Evolutionary conservation across 2,329 filamentous ascomycete genomes (phyloP).

Genomic region (Thermoascus crustaceus): DNA sequence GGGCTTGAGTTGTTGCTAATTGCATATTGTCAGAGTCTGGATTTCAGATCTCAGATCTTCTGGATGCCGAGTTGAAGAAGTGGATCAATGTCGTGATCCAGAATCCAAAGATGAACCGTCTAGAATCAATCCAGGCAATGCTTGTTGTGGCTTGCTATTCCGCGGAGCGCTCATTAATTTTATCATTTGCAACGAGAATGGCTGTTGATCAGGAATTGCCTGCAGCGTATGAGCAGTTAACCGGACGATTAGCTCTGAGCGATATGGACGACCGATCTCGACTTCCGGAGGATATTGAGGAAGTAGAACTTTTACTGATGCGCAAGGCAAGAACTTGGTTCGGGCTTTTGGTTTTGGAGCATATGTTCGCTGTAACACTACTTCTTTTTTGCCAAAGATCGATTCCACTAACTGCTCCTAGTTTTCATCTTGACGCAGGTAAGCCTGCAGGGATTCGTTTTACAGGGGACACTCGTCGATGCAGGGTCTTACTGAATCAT

Average conservation of each 20-base stretch:
- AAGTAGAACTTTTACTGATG: slow-evolving; percentile 30
- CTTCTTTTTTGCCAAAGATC: background rate
- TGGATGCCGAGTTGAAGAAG: slow-evolving; percentile 37
- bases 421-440: slow-evolving; percentile 38
- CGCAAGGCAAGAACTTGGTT: slow-evolving; percentile 44
- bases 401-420: slow-evolving; percentile 6
- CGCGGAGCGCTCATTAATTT: slow-evolving; percentile 43
- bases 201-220: slow-evolving; percentile 43
- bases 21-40: slow-evolving; percentile 13
- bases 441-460: slow-evolving; percentile 35
- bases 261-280: slow-evolving; percentile 14
- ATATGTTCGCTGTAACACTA: slow-evolving; percentile 38
- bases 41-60: slow-evolving; percentile 33
- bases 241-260: slow-evolving; percentile 19
- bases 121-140: slow-evolving; percentile 47
- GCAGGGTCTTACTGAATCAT: slow-evolving; percentile 39
- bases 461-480: slow-evolving; percentile 34
- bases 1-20: background rate
- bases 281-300: slow-evolving; percentile 8
- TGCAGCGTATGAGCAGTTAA: slow-evolving; percentile 35
- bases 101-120: slow-evolving; percentile 26
- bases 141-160: slow-evolving; percentile 47
- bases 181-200: slow-evolving; percentile 45
- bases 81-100: slow-evolving; percentile 41
- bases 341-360: slow-evolving; percentile 45